Evolutionary conservation across 2,329 filamentous ascomycete species (phyloP), one percentile per base, ranked within the genome.

Genomic region (Cordyceps pruinosa): DNA sequence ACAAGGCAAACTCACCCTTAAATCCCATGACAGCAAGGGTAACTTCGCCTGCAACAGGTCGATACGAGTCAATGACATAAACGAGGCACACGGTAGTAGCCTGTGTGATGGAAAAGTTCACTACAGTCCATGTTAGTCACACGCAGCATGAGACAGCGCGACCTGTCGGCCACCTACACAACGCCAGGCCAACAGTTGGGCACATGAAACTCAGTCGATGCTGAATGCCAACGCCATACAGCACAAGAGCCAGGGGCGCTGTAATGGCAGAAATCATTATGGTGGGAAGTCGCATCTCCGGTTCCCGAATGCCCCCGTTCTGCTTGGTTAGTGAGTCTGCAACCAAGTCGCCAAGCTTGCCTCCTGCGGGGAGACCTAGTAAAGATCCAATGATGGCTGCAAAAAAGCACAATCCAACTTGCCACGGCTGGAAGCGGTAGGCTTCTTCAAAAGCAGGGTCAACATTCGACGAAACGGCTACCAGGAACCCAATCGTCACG

Each of bases 251-350:
- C 10, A 79, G 63, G 0, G 78, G 78, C 0, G 51, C 41, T 28
- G 51, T 54, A 21, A 54, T 54, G 41, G 30, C 51, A n/a, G 51
- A 54, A 17, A 80, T 71, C 12, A 73, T 65, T 19, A 84, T 73
- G 5, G 77, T 77, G 1, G 80, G 80, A 5, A 85, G 66, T n/a
- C 82, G 73, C 80, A 84, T 83, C 63, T 84, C 80, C 0, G 82
- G 79, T 50, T 82, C 76, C n/a, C 81, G 72, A 21, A 84, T 73
- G 5, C 82, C 82, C 4, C 75, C 73, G 61, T 84, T 85, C 28
- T 73, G 71, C 53, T 67, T 70, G 0, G 82, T 84, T 23, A 79
- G 69, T 56, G 69, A 72, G 49, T 79, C 76, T n/a, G 19, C 78
- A 9, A 76, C 67, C 65, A 70, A 72, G 62, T 83, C 76, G 2